A percentile compares a stretch with the other conserved stretches of the same genome.
phyloP scores from a whole-genome alignment of 75 land plant genomes.

The Selaginella moellendorffii region DNA sequence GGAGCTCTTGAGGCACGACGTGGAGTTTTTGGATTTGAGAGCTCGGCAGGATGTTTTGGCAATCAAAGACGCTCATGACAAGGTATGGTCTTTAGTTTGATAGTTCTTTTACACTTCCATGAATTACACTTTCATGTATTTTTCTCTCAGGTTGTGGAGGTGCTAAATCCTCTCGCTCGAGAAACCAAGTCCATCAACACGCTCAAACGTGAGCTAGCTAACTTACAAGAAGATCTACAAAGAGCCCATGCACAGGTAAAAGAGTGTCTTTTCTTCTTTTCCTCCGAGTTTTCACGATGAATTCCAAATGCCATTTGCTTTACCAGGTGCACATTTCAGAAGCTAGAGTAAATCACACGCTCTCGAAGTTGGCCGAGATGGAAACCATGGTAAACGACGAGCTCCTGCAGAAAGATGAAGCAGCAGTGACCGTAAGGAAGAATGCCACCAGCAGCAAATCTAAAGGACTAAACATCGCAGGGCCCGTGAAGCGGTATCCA shows the following conservation, averaged over 20 bases:
- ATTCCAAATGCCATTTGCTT: no score
- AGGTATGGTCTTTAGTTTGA: constrained; percentile 39
- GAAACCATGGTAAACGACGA: constrained; percentile 76
- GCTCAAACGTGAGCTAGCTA: constrained; percentile 65
- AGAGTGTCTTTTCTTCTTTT: not conserved
- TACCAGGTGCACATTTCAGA: constrained; percentile 98
- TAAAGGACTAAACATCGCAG: constrained; percentile 49
- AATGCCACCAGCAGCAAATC: no score
- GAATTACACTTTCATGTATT: no score
- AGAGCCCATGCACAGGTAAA: constrained; percentile 79
- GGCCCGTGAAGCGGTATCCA: constrained; percentile 64
- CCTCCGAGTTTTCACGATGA: no score
- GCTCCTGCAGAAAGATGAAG: constrained; percentile 29
- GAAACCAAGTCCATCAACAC: constrained; percentile 87
- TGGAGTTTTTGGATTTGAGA: constrained; percentile 82
- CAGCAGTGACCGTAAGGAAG: constrained; percentile 11
- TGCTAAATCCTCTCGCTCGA: constrained; percentile 80
- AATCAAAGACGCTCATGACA: constrained; percentile 88
- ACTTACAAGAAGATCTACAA: constrained; percentile 62
- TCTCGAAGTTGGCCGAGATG: constrained; percentile 76
- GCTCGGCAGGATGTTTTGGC: constrained; percentile 84
- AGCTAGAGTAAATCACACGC: constrained; percentile 65
- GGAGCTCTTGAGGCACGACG: constrained; percentile 72
- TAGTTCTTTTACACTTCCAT: no score
- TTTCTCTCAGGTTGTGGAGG: constrained; percentile 70